Base-by-base conservation (phyloP, 148 eudicot species). In the Persicaria maculosa region DNA sequence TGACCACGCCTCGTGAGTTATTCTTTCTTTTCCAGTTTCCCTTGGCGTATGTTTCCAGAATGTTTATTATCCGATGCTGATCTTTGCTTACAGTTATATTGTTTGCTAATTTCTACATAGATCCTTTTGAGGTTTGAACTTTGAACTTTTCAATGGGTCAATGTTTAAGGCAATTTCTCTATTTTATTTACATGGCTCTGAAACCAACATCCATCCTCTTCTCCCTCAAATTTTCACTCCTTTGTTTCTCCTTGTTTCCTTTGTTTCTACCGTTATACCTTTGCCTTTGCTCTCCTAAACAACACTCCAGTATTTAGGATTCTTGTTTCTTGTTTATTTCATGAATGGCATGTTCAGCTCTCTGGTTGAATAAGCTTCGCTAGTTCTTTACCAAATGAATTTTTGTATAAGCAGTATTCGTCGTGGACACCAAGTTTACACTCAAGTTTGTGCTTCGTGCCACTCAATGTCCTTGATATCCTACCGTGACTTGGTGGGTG, bases 1-100 rank as follows among this genome's bases (percentile, higher is more conserved):
- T 81, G 98, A 95, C 72, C 98, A 95, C 75, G 87, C 96, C 72
- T 90, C 96, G 98, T 95, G 80, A 88, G 98, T 90, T 73, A 72
- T 61, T 53, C 46, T 36, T n/a, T 65, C 46, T 43, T 15, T 31
- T 31, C 40, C 40, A 31, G 40, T 31, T 3, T 31, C 40, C 40
- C 40, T 31, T 31, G 40, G 40, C 40, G 2, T 31, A 31, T 31
- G 40, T 31, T 31, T 31, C 40, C 40, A 31, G 40, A 31, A 31
- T 31, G 40, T 31, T 31, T 31, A 48, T 48, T 48, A 31, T 31
- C 9, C 0, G 20, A 55, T 55, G 61, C 61, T 16, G 8, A 16
- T n/a, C 8, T 50, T n/a, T 15, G n/a, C 10, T 36, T 20, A 19
- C 40, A 9, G 36, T 62, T 9, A 0, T 31, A 65, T 22, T 43